Base-by-base conservation (phyloP, 176 grass and related monocot genomes). In the Phyllostachys edulis region DNA sequence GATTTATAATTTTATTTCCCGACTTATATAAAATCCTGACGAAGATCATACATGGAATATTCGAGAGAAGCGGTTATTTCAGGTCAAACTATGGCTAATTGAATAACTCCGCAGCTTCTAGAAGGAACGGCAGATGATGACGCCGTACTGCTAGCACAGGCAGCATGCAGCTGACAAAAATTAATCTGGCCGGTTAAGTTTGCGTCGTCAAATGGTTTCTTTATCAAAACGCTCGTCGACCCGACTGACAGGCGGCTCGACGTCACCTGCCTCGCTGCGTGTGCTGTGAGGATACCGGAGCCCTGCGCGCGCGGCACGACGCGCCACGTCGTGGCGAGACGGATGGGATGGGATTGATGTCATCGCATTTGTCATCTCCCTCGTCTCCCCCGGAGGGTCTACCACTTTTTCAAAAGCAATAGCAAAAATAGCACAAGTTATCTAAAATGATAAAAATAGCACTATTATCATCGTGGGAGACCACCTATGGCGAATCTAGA, bases 61-160 rank as follows among this genome's bases (percentile, higher is more conserved):
- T 41, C 15, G 4, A 18, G 14, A 27, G 21, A 45, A 10, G 6
- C 3, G 49, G 7, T 57, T 7, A 2, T 13, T 3, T 32, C 7
- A 66, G 60, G 71, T 84, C 59, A 84, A 65, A 51, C 44, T 57
- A 47, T 1, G 20, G 24, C 18, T 59, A 8, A 71, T 26, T 71
- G 9, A 45, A 26, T 24, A 47, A 42, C 6, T 5, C 42, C 13
- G 42, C 12, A 27, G 20, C 69, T 71, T 71, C 69, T 27, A 49
- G 23, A 71, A 47, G n/a, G 42, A 7, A 24, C 8, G 9, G n/a
- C 6, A 20, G 51, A 20, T 54, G 51, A 20, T 20, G 51, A 52
- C 51, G 51, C 51, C 5, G 17, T 54, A 54, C 51, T 20, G 2
- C 6, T 54, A 54, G 51, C 17, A 7, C 20, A 52, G 16, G 17